Base-by-base conservation (phyloP, 2,329 filamentous ascomycete genomes). In the Apiospora phragmitis region DNA sequence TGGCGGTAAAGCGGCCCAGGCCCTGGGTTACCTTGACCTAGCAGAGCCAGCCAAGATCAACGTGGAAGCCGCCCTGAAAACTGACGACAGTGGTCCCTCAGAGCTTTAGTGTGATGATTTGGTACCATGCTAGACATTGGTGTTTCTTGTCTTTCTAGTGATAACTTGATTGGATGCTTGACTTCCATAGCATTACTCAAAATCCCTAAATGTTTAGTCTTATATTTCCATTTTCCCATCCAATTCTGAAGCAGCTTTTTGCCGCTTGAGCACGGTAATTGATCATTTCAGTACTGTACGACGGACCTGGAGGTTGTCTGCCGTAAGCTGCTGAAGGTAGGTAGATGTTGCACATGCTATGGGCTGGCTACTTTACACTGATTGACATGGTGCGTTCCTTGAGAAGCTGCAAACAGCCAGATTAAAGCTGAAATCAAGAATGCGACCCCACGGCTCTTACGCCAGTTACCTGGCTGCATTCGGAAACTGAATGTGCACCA, bases 1-100 rank as follows among this genome's bases (percentile, higher is more conserved):
- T 82, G 91, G 88, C 2, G 93, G 93, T 2, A 86, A 85, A 73
- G 92, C 91, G 3, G 84, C 88, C 75, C 83, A 87, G 26, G 89
- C 87, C 0, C 81, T 93, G 70, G 76, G 76, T 41, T 88, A 87
- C 74, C 76, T 89, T 67, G 81, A 89, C 71, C 77, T 82, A 69
- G 76, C 59, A 21, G 69, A 74, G 24, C 79, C 80, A 16, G 73
- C 68, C 1, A 70, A 76, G 32, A 75, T 85, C 18, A 75, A 85
- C 71, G 78, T 84, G 4, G 72, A 79, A 66, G 72, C 76, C 73
- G 79, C 75, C 42, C 72, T 81, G 62, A 72, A 71, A 70, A 73
- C 72, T 11, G 79, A 80, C 18, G 55, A 38, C 29, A 38, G 32
- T 35, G 55, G 75, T 73, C 73, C 73, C 67, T 73, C 72, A 55